These are phyloP conservation scores for Suhomyces taliae DNA, from an alignment of 1,139 yeast genomes.

Conservation along the genomic window DNA sequence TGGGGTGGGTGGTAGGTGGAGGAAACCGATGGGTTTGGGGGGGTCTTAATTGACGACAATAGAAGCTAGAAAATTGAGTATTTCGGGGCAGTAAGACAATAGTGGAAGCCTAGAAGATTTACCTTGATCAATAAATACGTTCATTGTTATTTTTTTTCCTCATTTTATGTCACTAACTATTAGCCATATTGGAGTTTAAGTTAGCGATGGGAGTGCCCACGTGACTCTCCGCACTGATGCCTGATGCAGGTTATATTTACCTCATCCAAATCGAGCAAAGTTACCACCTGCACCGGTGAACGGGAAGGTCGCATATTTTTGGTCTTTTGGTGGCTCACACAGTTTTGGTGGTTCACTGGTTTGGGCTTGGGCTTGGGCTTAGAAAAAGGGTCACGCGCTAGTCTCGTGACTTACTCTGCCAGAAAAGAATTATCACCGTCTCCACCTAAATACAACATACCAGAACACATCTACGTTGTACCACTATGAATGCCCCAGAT, in stretches of 20 bases:
- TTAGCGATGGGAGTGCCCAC: background rate
- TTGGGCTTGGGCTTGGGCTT: background rate
- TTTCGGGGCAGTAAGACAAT: too few species aligned
- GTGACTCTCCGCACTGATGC: background rate
- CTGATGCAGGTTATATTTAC: background rate
- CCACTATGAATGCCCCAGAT: conserved; percentile 93
- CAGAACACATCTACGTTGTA: background rate
- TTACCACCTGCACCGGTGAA: too few species aligned
- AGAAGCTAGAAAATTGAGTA: too few species aligned
- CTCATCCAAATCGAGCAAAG: background rate
- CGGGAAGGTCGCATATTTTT: too few species aligned
- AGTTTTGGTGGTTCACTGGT: too few species aligned
- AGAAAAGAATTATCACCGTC: background rate
- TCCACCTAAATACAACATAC: background rate
- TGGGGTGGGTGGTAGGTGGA: background rate
- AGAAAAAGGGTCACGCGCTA: background rate
- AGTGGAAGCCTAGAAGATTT: too few species aligned
- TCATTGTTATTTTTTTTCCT: background rate
- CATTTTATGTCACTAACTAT: background rate
- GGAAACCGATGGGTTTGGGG: background rate
- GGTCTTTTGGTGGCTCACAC: too few species aligned
- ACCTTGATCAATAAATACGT: too few species aligned
- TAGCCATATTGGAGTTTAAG: background rate
- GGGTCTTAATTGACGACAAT: too few species aligned
- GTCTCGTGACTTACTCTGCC: background rate